These are phyloP conservation scores for Sophora flavescens DNA, from an alignment of 306 rosid genomes.

Conservation along the genomic window DNA sequence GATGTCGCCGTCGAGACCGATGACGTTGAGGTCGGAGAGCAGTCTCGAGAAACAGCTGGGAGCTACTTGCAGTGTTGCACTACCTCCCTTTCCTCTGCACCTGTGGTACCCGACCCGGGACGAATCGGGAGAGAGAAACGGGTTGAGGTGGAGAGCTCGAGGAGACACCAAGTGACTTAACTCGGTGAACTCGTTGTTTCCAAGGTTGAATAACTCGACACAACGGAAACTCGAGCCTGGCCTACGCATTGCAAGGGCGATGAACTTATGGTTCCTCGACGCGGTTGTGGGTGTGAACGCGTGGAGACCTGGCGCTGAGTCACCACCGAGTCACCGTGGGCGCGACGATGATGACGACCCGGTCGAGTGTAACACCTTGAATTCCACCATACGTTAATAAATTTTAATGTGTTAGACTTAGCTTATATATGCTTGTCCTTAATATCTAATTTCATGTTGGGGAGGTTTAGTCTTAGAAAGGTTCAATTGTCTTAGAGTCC, in stretches of 20 bases:
- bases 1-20: conserved; percentile 88
- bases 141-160: conserved; percentile 73
- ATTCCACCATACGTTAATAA: no score
- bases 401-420: no score
- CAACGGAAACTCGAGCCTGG: conserved; percentile 69
- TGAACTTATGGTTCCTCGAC: conserved; percentile 70
- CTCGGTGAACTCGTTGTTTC: conserved; percentile 66
- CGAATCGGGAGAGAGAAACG: conserved; percentile 78
- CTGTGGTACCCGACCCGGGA: conserved; percentile 79
- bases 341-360: no score
- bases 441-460: no score
- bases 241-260: conserved; percentile 86
- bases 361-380: no score
- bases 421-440: no score
- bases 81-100: conserved; percentile 64
- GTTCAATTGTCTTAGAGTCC: no score
- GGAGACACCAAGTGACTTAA: conserved; percentile 72
- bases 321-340: conserved; percentile 68
- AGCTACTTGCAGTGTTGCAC: not conserved
- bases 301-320: conserved; percentile 86
- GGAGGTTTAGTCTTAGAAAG: no score
- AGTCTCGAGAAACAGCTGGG: conserved; percentile 62
- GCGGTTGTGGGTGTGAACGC: conserved; percentile 87
- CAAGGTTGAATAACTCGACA: conserved; percentile 69
- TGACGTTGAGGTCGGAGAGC: conserved; percentile 53